Evolutionary conservation across 2,329 filamentous ascomycete genomes (phyloP), one percentile per base, ranked within the genome.

Genomic region (Diaporthe sp.): DNA sequence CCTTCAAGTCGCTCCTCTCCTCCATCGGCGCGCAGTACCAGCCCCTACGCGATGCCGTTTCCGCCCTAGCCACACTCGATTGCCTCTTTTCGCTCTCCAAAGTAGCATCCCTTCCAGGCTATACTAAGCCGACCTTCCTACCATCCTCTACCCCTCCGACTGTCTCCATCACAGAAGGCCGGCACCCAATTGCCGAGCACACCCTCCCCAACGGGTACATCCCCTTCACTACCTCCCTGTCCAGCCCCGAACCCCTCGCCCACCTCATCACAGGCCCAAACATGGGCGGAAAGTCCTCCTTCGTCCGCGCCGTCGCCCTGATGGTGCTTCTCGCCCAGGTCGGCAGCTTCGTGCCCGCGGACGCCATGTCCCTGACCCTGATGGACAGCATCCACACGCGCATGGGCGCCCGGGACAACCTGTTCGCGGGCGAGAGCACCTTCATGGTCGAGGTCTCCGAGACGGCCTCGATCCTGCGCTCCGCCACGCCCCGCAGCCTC

Each of bases 201-300:
- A 91, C 96, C 15, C 90, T 98, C 8, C 90, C 96, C 5, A 92
- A 94, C 79, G 89, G 92, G 71, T 99, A 98, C 84, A 98, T 99
- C 75, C 96, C 97, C 63, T 99, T 99, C 84, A 91, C 94, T 80
- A 94, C 95, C 15, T 86, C 90, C 2, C 90, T 98, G 63, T 89
- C 91, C n/a, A 90, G 92, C 4, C 89, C 91, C 1, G 82, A 87
- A 0, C 90, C 92, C 0, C 90, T 94, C 8, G 95, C 95, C 3
- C 91, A 98, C 79, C 92, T 98, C 74, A 93, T 99, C 80, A 99
- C 97, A 0, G 97, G 97, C 0, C 97, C 97, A 42, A 99, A 99
- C 86, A 99, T 99, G 97, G 97, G 97, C 80, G 97, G 97, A 74
- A 99, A 99, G 83, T 98, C 95, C n/a, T 97, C 94, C 75, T 99